Conservation (phyloP, 345 rosid species). For the Citrus unshiu region DNA sequence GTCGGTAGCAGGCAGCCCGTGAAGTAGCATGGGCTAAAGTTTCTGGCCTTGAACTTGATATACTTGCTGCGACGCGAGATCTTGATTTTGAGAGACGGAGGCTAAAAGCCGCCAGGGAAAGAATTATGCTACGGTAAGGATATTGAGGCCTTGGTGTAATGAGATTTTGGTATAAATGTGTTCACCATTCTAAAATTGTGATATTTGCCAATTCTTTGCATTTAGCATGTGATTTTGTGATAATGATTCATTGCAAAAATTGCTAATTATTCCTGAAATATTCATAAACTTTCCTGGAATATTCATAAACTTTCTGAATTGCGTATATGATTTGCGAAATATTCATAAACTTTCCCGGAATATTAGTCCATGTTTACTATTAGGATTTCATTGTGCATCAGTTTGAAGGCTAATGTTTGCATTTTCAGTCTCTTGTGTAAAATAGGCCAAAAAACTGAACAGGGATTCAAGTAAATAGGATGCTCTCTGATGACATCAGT, state of each 20-base stretch:
- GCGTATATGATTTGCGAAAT: too few relatives aligned
- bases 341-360: too few relatives aligned
- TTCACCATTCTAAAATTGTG: background rate
- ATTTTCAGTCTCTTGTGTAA: too few relatives aligned
- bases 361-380: too few relatives aligned
- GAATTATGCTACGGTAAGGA: slow-evolving; percentile 94
- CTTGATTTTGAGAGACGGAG: slow-evolving; percentile 91
- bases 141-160: background rate
- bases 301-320: too few relatives aligned
- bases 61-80: slow-evolving; percentile 71
- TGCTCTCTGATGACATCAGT: too few relatives aligned
- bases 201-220: background rate
- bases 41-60: slow-evolving; percentile 83
- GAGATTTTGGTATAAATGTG: background rate
- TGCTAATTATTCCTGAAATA: too few relatives aligned
- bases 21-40: slow-evolving; percentile 99
- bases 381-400: too few relatives aligned
- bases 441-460: too few relatives aligned
- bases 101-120: slow-evolving; percentile 95
- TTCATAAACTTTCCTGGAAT: too few relatives aligned
- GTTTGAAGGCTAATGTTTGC: too few relatives aligned
- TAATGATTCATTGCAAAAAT: background rate
- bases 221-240: background rate
- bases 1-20: slow-evolving; percentile 97
- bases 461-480: too few relatives aligned